Evolutionary conservation across 192 early-diverging fungal species (phyloP).

Genomic region (Podila verticillata): DNA sequence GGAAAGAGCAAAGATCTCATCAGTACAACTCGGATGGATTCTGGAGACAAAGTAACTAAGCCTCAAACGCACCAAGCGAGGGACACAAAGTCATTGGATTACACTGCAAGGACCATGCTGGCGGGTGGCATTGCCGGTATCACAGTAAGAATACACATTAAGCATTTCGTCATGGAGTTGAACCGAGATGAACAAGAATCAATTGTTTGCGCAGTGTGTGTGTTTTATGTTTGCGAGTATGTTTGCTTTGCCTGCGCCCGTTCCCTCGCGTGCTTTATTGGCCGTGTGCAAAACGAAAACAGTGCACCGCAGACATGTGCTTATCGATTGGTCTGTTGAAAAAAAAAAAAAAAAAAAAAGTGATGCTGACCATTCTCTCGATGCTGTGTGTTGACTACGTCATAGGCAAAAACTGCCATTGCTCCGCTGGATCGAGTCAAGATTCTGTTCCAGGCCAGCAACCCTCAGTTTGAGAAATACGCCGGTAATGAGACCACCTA

Average conservation of each 20-base stretch:
- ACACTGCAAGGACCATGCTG: slow-evolving; percentile 56
- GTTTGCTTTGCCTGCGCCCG: not conserved
- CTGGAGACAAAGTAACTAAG: not conserved
- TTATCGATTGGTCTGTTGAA: not conserved
- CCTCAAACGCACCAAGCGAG: not conserved
- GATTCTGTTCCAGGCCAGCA: slow-evolving; percentile 85
- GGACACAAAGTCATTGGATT: slow-evolving; percentile 54
- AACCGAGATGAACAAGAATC: not conserved
- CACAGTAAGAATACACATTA: slow-evolving; percentile 52
- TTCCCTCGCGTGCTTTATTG: not conserved
- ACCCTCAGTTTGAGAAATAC: slow-evolving; percentile 75
- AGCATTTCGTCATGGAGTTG: too few species aligned
- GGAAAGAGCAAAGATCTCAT: not conserved
- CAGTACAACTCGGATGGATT: not conserved
- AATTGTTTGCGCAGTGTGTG: not conserved
- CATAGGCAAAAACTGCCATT: slow-evolving; percentile 77
- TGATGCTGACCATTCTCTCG: not conserved
- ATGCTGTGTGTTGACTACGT: not conserved
- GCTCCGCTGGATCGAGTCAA: slow-evolving; percentile 89
- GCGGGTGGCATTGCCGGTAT: slow-evolving; percentile 64
- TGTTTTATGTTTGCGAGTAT: not conserved
- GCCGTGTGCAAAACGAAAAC: not conserved
- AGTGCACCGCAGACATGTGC: not conserved
- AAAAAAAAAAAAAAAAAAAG: not conserved
- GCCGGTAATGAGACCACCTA: slow-evolving; percentile 51